A percentile compares a stretch with the other conserved stretches of the same genome.
Evolutionary conservation across 371 early-diverging fungal species (phyloP).

Genomic region (Rhizomucor pusillus): DNA sequence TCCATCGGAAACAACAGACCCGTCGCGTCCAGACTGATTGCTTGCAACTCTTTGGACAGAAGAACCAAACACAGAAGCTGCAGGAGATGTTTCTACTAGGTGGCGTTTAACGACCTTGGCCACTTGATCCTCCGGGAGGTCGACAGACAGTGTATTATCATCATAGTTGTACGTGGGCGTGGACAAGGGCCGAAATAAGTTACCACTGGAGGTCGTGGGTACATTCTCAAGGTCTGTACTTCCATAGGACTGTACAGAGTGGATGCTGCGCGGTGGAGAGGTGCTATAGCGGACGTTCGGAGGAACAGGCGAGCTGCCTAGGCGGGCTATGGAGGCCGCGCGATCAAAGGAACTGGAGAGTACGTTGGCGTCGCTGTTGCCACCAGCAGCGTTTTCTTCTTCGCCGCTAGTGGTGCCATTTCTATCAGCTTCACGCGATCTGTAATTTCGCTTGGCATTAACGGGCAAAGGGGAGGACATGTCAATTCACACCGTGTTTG

Average conservation of each 20-base stretch:
- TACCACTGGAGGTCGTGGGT: constrained; percentile 21
- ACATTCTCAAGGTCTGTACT: constrained; percentile 34
- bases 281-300: constrained; percentile 18
- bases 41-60: constrained; percentile 19
- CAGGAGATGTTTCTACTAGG: constrained; percentile 50
- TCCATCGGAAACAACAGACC: not conserved
- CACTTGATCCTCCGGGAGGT: constrained; percentile 63
- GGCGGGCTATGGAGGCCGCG: constrained; percentile 29
- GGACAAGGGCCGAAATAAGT: constrained; percentile 33
- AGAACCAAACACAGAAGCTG: constrained; percentile 18
- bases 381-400: constrained; percentile 3
- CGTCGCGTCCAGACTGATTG: constrained; percentile 4
- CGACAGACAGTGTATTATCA: constrained; percentile 41
- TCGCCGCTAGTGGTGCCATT: not conserved
- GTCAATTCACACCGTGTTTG: not conserved
- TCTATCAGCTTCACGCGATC: constrained; percentile 9
- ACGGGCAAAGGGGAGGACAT: constrained; percentile 52
- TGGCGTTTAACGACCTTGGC: constrained; percentile 69
- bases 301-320: constrained; percentile 34
- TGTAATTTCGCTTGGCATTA: constrained; percentile 44
- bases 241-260: constrained; percentile 32
- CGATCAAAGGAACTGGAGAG: constrained; percentile 34
- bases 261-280: constrained; percentile 22
- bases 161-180: constrained; percentile 35
- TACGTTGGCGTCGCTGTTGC: not conserved